phyloP scores from a whole-genome alignment of 805 yeast species.

The Metschnikowia noctiluminum region DNA sequence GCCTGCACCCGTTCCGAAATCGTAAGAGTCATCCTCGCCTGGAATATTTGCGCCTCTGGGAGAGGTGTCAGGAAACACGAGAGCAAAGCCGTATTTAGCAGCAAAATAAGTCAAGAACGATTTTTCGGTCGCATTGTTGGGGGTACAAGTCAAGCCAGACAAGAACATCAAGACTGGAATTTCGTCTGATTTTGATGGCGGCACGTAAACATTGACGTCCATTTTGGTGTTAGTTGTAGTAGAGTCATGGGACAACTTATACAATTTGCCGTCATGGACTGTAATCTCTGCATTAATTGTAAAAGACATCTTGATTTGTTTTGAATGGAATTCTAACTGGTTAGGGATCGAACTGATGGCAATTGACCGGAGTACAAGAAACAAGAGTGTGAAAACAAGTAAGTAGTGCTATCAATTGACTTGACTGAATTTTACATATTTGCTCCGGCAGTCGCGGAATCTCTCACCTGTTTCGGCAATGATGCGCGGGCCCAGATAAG shows the following conservation, averaged over 20 bases:
- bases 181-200: conserved; percentile 39
- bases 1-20: conserved; percentile 94
- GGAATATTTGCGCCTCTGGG: conserved; percentile 79
- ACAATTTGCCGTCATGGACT: conserved; percentile 70
- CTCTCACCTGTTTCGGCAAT: background rate
- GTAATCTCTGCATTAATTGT: conserved; percentile 50
- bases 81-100: conserved; percentile 75
- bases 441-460: background rate
- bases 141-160: conserved; percentile 91
- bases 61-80: conserved; percentile 94
- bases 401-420: too few species aligned
- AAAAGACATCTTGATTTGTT: conserved; percentile 41
- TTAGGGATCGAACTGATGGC: too few species aligned
- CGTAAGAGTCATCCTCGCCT: conserved; percentile 84
- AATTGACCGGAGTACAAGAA: too few species aligned
- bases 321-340: too few species aligned
- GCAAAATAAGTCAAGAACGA: conserved; percentile 84
- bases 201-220: conserved; percentile 83
- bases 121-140: conserved; percentile 90
- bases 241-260: conserved; percentile 76
- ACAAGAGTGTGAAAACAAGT: too few species aligned
- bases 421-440: background rate
- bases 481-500: too few species aligned
- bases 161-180: conserved; percentile 77
- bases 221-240: conserved; percentile 60